phyloP scores from a whole-genome alignment of 1,139 yeast species.

The Suhomyces atakaporum region DNA sequence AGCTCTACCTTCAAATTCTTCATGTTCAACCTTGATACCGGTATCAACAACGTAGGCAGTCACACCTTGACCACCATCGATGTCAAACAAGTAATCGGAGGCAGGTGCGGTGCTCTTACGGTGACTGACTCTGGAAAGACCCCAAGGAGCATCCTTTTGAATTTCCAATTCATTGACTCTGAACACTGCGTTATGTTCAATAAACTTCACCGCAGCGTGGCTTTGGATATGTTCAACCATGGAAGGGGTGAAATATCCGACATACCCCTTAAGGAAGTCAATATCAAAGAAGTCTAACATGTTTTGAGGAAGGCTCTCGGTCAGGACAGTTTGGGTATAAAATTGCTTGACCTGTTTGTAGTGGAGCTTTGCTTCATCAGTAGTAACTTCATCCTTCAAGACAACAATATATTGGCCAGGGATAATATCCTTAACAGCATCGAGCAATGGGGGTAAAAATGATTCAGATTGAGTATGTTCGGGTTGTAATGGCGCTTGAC shows the following conservation, averaged over 20 bases:
- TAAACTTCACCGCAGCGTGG: conserved; percentile 34
- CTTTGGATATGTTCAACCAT: conserved; percentile 29
- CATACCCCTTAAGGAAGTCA: conserved; percentile 34
- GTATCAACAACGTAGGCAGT: conserved; percentile 48
- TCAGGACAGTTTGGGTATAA: conserved; percentile 3
- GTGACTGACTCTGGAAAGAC: conserved; percentile 39
- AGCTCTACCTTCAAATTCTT: conserved; percentile 47
- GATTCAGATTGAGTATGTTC: background rate
- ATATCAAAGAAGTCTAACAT: conserved; percentile 26
- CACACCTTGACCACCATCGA: conserved; percentile 46
- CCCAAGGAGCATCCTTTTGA: conserved; percentile 47
- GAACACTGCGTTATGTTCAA: conserved; percentile 40
- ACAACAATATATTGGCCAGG: conserved; percentile 37
- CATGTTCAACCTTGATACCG: conserved; percentile 43
- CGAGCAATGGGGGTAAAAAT: conserved; percentile 9
- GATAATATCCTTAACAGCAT: conserved; percentile 11
- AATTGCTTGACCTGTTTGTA: conserved; percentile 7
- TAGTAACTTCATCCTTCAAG: conserved; percentile 31
- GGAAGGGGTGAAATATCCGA: conserved; percentile 34
- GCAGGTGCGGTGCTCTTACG: conserved; percentile 20
- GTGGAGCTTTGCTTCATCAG: conserved; percentile 18
- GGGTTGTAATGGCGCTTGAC: conserved; percentile 1
- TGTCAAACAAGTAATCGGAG: conserved; percentile 35
- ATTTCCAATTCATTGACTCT: conserved; percentile 36
- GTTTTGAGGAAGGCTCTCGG: conserved; percentile 1